phyloP scores from a whole-genome alignment of 345 rosid species.

The Citrus mangshanensis region DNA sequence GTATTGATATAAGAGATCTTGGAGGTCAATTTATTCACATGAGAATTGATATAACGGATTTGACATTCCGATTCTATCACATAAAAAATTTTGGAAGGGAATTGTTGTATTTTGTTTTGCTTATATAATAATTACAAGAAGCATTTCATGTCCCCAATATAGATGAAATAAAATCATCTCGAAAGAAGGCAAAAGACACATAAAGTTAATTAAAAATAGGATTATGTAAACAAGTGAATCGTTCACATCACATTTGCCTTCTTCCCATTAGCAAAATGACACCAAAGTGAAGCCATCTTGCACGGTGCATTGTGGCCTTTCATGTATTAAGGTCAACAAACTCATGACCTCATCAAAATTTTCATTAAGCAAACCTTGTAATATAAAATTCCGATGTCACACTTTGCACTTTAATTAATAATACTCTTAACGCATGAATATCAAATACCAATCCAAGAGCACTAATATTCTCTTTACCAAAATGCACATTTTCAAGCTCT shows the following conservation, averaged over 20 bases:
- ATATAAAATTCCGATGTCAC: background rate
- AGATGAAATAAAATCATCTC: no score
- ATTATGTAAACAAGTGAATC: background rate
- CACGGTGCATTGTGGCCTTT: background rate
- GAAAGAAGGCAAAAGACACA: background rate
- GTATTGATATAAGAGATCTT: no score
- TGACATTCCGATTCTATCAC: no score
- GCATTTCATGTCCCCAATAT: no score
- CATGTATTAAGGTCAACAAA: background rate
- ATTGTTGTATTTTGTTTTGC: background rate
- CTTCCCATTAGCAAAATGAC: background rate
- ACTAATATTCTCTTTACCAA: background rate
- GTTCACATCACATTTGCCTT: background rate
- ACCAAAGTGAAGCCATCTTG: background rate
- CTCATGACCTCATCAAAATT: background rate
- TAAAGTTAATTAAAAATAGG: background rate
- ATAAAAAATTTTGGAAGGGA: no score
- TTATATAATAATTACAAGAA: background rate
- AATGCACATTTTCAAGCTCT: constrained; percentile 13
- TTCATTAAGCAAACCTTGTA: background rate
- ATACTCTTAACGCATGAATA: background rate
- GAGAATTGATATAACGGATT: no score
- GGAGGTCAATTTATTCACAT: no score
- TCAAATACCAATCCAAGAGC: background rate
- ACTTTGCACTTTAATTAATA: background rate